phyloP scores from a whole-genome alignment of 345 rosid genomes.

The Eucalyptus marginata region DNA sequence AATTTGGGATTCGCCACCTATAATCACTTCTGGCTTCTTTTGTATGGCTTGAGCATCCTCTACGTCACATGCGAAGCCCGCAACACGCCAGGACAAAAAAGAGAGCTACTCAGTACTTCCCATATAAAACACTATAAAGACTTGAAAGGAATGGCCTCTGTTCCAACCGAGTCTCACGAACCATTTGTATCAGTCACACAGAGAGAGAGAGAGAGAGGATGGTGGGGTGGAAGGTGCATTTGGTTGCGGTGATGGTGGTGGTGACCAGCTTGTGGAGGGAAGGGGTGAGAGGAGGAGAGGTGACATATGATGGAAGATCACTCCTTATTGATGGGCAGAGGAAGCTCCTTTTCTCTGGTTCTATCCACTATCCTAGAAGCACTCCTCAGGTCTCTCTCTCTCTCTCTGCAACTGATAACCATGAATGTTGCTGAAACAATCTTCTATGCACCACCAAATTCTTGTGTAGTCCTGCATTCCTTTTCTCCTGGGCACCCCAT shows the following conservation, averaged over 20 bases:
- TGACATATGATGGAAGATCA: slow-evolving; percentile 37
- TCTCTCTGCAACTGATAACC: neutral
- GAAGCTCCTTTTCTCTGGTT: slow-evolving; percentile 42
- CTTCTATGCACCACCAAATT: neutral
- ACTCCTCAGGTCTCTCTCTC: slow-evolving; percentile 33
- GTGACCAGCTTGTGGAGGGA: neutral
- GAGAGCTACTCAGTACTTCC: neutral
- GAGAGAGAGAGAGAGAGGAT: neutral
- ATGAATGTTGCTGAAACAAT: neutral
- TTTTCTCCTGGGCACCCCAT: neutral
- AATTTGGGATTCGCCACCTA: neutral
- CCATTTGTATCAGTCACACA: neutral
- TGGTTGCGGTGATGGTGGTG: neutral
- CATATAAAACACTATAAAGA: neutral
- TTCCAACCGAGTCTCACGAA: neutral
- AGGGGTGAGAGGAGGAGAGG: neutral
- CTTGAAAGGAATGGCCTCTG: neutral
- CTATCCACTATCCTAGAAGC: slow-evolving; percentile 55
- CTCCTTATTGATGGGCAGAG: slow-evolving; percentile 38
- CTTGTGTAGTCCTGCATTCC: neutral
- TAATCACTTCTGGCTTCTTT: neutral
- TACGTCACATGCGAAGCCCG: neutral
- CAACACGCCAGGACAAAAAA: neutral
- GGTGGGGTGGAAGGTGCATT: neutral
- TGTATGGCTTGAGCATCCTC: neutral